Conservation (phyloP, 768 basidiomycete species). For the Rhodosporidiobolus sp. region DNA sequence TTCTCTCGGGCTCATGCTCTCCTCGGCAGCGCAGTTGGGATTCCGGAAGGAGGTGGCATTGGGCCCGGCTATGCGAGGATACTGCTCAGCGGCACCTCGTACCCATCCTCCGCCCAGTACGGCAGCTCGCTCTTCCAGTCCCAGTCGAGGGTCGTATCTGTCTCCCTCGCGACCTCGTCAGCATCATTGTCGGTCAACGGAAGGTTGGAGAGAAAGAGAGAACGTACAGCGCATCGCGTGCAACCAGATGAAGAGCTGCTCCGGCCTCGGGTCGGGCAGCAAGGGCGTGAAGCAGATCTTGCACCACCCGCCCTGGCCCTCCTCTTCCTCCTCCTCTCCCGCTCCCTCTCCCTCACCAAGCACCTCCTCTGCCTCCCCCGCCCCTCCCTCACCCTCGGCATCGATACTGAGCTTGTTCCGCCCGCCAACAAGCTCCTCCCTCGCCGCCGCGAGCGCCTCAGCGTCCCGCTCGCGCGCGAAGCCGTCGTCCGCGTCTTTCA, state of each 20-base stretch:
- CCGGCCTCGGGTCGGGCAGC: constrained; percentile 87
- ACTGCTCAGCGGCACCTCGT: constrained; percentile 38
- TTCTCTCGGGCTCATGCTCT: no score
- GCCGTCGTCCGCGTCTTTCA: constrained; percentile 87
- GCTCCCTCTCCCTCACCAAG: not conserved
- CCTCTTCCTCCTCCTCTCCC: constrained; percentile 3
- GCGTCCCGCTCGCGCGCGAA: constrained; percentile 86
- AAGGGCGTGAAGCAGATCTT: constrained; percentile 87
- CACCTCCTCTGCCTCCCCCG: constrained; percentile 6
- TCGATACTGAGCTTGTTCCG: not conserved
- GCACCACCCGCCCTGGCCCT: constrained; percentile 58
- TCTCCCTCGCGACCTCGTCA: not conserved
- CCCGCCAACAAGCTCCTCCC: not conserved
- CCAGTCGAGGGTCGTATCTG: constrained; percentile 71
- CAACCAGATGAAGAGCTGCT: constrained; percentile 89
- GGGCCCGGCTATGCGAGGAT: constrained; percentile 13
- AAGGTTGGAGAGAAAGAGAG: constrained; percentile 68
- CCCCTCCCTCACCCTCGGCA: not conserved
- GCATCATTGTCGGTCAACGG: constrained; percentile 47
- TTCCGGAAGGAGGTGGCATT: no score
- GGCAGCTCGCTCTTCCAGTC: constrained; percentile 82
- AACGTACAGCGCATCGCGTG: constrained; percentile 69
- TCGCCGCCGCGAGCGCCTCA: constrained; percentile 54
- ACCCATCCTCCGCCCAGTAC: constrained; percentile 65
- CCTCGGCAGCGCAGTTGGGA: no score